Conservation (phyloP, 176 grass and related monocot genomes). For the Carex myosuroides region DNA sequence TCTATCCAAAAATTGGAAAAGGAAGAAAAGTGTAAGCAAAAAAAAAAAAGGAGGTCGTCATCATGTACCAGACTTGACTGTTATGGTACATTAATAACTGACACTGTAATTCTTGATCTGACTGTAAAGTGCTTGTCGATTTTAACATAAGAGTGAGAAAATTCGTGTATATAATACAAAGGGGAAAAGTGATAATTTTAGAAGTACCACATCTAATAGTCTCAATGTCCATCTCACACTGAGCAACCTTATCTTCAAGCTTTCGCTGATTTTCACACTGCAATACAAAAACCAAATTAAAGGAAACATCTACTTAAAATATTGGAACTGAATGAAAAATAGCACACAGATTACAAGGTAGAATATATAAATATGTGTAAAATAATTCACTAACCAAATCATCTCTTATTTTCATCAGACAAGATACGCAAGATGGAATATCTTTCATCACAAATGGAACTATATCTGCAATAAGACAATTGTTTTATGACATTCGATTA, state of each 20-base stretch:
- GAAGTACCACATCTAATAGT: not conserved
- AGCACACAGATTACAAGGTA: not conserved
- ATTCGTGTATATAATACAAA: not conserved
- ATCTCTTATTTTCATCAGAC: not conserved
- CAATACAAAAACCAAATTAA: not conserved
- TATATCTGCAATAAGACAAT: slow-evolving; percentile 1
- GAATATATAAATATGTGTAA: not conserved
- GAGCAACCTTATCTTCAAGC: slow-evolving; percentile 14
- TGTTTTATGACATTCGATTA: not conserved
- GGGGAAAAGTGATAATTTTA: not conserved
- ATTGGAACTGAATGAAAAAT: not conserved
- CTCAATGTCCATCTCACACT: slow-evolving; percentile 17
- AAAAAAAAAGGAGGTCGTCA: not conserved
- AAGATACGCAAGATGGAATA: not conserved
- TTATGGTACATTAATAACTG: not conserved
- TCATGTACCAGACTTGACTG: not conserved
- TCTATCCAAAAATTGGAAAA: not conserved
- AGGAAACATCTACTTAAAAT: not conserved
- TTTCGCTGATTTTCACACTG: not conserved
- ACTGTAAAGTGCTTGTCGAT: not conserved
- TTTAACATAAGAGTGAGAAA: not conserved
- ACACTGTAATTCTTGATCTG: not conserved
- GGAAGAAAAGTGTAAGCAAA: not conserved
- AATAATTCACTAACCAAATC: slow-evolving; percentile 10
- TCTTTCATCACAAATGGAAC: slow-evolving; percentile 3